phyloP scores from a whole-genome alignment of 2,329 filamentous ascomycete genomes.

The Botrytis porri region DNA sequence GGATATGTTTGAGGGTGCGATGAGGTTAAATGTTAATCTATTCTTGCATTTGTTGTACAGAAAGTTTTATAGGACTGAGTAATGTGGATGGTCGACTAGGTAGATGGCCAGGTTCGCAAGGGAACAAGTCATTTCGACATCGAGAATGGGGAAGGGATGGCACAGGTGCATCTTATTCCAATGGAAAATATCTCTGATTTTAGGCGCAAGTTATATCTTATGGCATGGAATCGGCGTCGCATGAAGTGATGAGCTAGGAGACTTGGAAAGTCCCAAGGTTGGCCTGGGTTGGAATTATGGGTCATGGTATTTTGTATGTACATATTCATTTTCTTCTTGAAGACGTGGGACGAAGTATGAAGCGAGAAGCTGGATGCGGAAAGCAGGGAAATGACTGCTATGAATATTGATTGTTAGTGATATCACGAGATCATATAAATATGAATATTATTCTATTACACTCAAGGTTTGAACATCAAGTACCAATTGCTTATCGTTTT shows the following conservation, averaged over 20 bases:
- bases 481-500: background rate
- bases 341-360: background rate
- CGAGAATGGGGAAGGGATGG: background rate
- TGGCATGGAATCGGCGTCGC: constrained; percentile 32
- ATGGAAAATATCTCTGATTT: background rate
- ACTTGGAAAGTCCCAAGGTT: constrained; percentile 14
- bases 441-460: constrained; percentile 27
- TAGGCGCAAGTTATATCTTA: constrained; percentile 22
- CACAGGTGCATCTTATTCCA: constrained; percentile 8
- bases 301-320: constrained; percentile 32
- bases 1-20: constrained; percentile 81
- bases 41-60: constrained; percentile 96
- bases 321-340: constrained; percentile 30
- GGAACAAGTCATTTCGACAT: background rate
- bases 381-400: constrained; percentile 24
- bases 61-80: constrained; percentile 85
- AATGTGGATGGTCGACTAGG: constrained; percentile 18
- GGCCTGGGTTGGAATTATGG: constrained; percentile 21
- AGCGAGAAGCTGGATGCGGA: background rate
- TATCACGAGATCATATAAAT: constrained; percentile 24
- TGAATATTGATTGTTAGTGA: constrained; percentile 23
- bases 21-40: constrained; percentile 93
- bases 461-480: background rate
- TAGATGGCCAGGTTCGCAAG: background rate
- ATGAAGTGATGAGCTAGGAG: constrained; percentile 19